Percentiles rank a stretch among this genome's conserved stretches.
phyloP scores from a whole-genome alignment of 768 basidiomycete species.

The Leccinum disarticulatum region DNA sequence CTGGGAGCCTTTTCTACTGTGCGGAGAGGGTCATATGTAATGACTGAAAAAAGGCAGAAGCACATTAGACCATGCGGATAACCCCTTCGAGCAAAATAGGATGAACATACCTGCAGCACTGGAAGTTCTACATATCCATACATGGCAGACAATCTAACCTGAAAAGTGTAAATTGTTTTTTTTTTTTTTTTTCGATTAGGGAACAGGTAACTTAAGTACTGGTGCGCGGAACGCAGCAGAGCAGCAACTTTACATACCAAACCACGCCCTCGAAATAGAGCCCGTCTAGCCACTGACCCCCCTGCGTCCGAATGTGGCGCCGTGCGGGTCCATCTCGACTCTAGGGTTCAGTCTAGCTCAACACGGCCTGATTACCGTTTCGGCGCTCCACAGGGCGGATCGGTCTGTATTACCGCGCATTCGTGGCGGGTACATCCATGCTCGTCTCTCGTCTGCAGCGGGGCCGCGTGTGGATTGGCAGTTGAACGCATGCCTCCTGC shows the following conservation, averaged over 20 bases:
- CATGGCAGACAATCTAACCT: slow-evolving; percentile 31
- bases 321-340: slow-evolving; percentile 9
- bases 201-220: slow-evolving; percentile 18
- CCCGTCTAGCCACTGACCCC: background rate
- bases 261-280: slow-evolving; percentile 20
- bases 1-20: slow-evolving; percentile 25
- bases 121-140: slow-evolving; percentile 21
- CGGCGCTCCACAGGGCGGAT: slow-evolving; percentile 7
- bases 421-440: background rate
- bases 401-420: slow-evolving; percentile 5
- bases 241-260: slow-evolving; percentile 28
- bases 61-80: slow-evolving; percentile 22
- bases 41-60: slow-evolving; percentile 16
- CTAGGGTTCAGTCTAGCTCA: slow-evolving; percentile 5
- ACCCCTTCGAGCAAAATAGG: slow-evolving; percentile 21
- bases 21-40: slow-evolving; percentile 8
- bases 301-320: slow-evolving; percentile 3
- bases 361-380: background rate
- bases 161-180: slow-evolving; percentile 32
- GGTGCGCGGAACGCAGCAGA: slow-evolving; percentile 9
- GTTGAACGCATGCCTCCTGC: background rate
- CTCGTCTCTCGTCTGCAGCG: slow-evolving; percentile 1
- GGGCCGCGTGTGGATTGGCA: background rate
- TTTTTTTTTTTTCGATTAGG: slow-evolving; percentile 13
- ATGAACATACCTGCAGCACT: slow-evolving; percentile 11